These are phyloP conservation scores for Penicillium vulpinum DNA, from an alignment of 2,329 filamentous ascomycete species.

Conservation along the genomic window DNA sequence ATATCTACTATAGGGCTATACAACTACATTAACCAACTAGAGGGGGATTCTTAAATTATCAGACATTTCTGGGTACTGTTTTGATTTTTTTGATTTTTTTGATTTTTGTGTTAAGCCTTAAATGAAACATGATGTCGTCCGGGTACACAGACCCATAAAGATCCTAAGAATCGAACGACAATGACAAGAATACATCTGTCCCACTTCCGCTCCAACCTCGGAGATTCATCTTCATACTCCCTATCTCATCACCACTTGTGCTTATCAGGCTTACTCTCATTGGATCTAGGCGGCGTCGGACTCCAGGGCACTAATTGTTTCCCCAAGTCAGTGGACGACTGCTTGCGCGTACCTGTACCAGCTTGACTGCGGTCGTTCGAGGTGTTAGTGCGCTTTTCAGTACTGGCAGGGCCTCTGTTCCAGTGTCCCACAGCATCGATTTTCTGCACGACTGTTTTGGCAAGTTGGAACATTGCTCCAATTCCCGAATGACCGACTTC, in stretches of 20 bases:
- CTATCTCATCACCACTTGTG: not conserved
- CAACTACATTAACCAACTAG: not conserved
- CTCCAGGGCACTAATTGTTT: not conserved
- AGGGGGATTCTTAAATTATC: too few relatives aligned
- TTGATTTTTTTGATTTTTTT: not conserved
- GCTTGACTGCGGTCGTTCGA: not conserved
- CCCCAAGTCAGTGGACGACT: not conserved
- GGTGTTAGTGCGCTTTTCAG: not conserved
- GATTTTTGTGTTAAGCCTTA: not conserved
- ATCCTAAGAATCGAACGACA: not conserved
- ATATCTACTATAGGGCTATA: not conserved
- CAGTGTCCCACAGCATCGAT: constrained; percentile 41
- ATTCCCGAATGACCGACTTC: constrained; percentile 7
- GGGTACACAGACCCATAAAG: not conserved
- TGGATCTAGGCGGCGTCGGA: too few relatives aligned
- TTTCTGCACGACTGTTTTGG: constrained; percentile 36
- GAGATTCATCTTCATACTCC: not conserved
- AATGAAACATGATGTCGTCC: not conserved
- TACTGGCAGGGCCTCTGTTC: constrained; percentile 21
- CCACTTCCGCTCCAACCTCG: not conserved
- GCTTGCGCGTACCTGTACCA: not conserved
- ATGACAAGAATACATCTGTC: not conserved
- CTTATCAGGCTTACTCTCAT: too few relatives aligned
- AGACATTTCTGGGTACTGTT: not conserved
- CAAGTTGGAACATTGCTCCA: constrained; percentile 19